Base-by-base conservation (phyloP, 2,329 filamentous ascomycete genomes). In the Alternaria atra region DNA sequence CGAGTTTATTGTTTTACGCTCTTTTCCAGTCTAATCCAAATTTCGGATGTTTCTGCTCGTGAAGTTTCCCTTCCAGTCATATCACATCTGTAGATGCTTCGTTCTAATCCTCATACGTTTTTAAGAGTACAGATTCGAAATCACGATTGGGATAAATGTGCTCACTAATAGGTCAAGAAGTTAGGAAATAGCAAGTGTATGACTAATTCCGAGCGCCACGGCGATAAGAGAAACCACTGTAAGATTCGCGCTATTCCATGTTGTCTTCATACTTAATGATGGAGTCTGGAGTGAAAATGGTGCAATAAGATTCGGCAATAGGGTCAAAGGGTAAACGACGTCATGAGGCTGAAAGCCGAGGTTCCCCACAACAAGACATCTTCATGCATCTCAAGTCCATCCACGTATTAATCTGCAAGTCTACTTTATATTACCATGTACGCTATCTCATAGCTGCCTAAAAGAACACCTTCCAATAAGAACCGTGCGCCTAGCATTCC, bases 321-420 rank as follows among this genome's bases (percentile, higher is more conserved):
- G 44, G 23, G 23, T n/a, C 5, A 57, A 43, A 4, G 39, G 55
- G 17, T 29, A 52, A 39, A 35, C 50, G 34, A 52, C 37, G 55
- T 44, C 46, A 43, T 43, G 17, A 5, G 15, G 37, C 39, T 42
- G 13, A 23, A 37, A 59, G 43, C 56, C 56, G 51, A 55, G 56
- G 56, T 55, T 55, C 43, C 25, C 56, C 51, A 59, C 56, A 43
- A 25, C 29, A 5, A 50, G 23, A 52, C 25, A 29, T 40, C 34
- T 37, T 32, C 8, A 50, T 37, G 46, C 32, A 50, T 37, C 46
- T 27, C 20, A 27, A 35, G 46, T 50, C 27, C 32, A 6, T 12
- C 32, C 8, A 8, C 2, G n/a, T 5, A 50, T 23, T 17, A 27
- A 50, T 15, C 20, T 17, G 32, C 32, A 37, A n/a, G 20, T 50